phyloP scores from a whole-genome alignment of 2,329 filamentous ascomycete species.

The Arthrinium puccinioides region DNA sequence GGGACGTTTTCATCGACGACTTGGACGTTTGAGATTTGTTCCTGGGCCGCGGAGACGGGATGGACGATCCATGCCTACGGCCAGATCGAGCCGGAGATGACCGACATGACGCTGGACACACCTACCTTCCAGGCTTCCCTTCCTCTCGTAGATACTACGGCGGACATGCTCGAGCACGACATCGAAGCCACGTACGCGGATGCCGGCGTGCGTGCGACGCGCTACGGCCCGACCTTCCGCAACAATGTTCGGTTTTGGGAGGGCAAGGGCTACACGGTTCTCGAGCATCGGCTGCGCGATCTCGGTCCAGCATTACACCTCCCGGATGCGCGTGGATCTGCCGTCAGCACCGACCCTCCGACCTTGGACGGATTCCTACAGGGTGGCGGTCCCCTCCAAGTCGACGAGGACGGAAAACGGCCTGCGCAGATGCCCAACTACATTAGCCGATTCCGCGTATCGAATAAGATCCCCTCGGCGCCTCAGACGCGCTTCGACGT shows the following conservation, averaged over 20 bases:
- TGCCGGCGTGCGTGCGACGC: conserved; percentile 8
- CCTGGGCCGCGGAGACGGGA: conserved; percentile 13
- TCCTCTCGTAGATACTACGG: not conserved
- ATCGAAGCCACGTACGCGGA: conserved; percentile 1
- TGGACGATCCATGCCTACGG: conserved; percentile 18
- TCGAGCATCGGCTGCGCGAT: conserved; percentile 14
- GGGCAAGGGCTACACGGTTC: conserved; percentile 13
- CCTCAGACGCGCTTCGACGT: conserved; percentile 11
- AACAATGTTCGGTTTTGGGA: conserved; percentile 7
- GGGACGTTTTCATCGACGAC: conserved; percentile 10
- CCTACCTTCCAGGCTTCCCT: conserved; percentile 8
- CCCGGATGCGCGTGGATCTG: conserved; percentile 11
- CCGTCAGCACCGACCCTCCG: conserved; percentile 17
- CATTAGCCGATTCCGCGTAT: conserved; percentile 19
- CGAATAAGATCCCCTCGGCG: conserved; percentile 17
- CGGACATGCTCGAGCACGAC: conserved; percentile 6
- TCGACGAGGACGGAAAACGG: conserved; percentile 11
- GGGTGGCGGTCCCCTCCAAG: conserved; percentile 13
- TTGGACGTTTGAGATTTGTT: not conserved
- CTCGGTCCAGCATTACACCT: conserved; percentile 5
- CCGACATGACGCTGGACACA: conserved; percentile 10
- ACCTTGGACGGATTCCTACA: conserved; percentile 21
- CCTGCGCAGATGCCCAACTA: conserved; percentile 22
- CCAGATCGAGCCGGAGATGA: conserved; percentile 10
- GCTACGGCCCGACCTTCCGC: conserved; percentile 19